Evolutionary conservation across 208 protist genomes (phyloP), one percentile per base, ranked within the genome.

Genomic region (Leishmania braziliensis): DNA sequence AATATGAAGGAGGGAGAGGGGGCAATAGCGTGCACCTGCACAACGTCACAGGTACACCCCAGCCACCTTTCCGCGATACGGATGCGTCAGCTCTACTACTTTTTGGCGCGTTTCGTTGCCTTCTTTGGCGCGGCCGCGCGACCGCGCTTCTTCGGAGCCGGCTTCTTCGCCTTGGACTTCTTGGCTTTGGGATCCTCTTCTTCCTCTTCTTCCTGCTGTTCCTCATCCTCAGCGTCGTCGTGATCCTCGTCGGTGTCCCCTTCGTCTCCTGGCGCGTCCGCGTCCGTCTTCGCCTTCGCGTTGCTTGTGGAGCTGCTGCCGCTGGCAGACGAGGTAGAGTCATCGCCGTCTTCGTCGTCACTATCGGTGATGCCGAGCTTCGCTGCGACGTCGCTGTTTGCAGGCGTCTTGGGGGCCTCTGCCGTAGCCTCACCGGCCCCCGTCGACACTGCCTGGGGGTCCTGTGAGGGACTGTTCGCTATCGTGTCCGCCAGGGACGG

Each of bases 21-120:
- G 48, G 23, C 48, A 9, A 26, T n/a, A 56, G 70, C 23, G 70
- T 39, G 26, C n/a, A 39, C 1, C 20, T 5, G 23, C 3, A 36
- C 18, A 48, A 3, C 39, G 8, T n/a, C 39, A 14, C 46, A 26
- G 23, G 26, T 10, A 26, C n/a, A 26, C 3, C n/a, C 26, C 62
- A 36, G 12, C 62, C 62, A 2, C 62, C 62, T 16, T 68, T 23
- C 62, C 62, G 10, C 62, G 12, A 39, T 39, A 68, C 29, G 12
- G 29, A 29, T 12, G 29, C 39, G 39, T 29, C 39, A 26, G 43
- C 0, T 66, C 43, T 51, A 53, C 75, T 85, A 78, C 39, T 95
- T 95, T 82, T 91, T 95, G 2, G 89, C 74, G 39, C 84, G 82
- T 80, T 93, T 95, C 71, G 87, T 54, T 29, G 87, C n/a, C 76